Percentiles rank a stretch among this genome's conserved stretches.
Conservation (phyloP, 441 rosid species). For the Corymbia citriodora region DNA sequence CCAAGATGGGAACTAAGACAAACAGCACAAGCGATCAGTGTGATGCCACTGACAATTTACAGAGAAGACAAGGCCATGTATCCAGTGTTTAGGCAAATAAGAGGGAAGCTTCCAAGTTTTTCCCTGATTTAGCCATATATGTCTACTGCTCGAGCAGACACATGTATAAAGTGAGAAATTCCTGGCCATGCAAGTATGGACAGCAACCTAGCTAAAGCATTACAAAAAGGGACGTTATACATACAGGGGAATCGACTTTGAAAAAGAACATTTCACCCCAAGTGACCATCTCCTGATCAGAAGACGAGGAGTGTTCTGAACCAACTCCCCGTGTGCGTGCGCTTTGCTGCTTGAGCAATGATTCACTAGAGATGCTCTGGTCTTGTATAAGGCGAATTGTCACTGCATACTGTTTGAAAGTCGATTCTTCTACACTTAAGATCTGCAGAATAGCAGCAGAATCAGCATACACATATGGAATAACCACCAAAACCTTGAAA, state of each 20-base stretch:
- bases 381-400: conserved; percentile 56
- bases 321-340: conserved; percentile 84
- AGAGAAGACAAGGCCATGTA: neutral
- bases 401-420: conserved; percentile 62
- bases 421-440: conserved; percentile 17
- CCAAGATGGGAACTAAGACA: neutral
- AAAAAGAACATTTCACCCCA: conserved; percentile 97
- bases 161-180: neutral
- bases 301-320: conserved; percentile 36
- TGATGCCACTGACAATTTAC: neutral
- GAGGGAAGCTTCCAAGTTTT: neutral
- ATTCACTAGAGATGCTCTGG: conserved; percentile 42
- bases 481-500: neutral
- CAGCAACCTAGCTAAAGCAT: neutral
- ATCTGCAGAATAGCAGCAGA: neutral
- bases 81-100: neutral
- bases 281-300: conserved; percentile 51
- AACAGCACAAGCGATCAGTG: neutral
- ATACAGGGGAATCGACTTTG: conserved; percentile 77
- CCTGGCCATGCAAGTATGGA: neutral
- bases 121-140: neutral
- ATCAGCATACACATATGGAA: neutral
- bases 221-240: neutral
- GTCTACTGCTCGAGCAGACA: neutral
- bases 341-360: conserved; percentile 64